phyloP scores from a whole-genome alignment of 768 basidiomycete genomes.

The Pleurotus pulmonarius region DNA sequence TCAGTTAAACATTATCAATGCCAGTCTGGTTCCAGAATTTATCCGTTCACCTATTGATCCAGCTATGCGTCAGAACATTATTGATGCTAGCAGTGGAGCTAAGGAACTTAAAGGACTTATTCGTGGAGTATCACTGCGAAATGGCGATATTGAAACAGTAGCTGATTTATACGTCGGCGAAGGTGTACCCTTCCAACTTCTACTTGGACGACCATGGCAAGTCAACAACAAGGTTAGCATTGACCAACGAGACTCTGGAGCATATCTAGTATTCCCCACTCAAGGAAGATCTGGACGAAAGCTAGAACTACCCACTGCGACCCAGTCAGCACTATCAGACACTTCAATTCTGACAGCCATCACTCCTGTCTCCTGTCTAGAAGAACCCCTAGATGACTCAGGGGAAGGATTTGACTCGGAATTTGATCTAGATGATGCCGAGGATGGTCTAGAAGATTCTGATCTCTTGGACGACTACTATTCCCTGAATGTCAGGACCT shows the following conservation, averaged over 20 bases:
- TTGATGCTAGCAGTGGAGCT: constrained; percentile 14
- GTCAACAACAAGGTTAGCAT: neutral
- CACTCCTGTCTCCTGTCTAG: too few species aligned
- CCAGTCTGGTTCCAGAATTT: neutral
- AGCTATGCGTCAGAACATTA: constrained; percentile 8
- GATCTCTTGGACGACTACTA: too few species aligned
- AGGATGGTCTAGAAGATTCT: neutral
- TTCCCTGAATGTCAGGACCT: too few species aligned
- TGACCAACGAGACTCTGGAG: neutral
- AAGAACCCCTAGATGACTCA: too few species aligned
- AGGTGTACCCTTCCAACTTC: neutral
- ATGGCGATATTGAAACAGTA: too few species aligned
- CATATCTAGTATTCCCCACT: neutral
- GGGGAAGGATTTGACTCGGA: neutral
- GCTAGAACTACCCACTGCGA: too few species aligned
- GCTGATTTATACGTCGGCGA: neutral
- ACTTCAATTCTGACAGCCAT: too few species aligned
- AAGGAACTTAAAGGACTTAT: too few species aligned
- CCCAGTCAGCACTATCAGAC: too few species aligned
- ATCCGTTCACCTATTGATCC: constrained; percentile 9
- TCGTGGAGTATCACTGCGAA: too few species aligned
- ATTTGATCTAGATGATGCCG: neutral
- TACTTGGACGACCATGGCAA: constrained; percentile 5
- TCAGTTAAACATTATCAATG: neutral
- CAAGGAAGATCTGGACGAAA: too few species aligned